phyloP scores from a whole-genome alignment of 225 moss, liverwort and hornwort species.

The Marchantia polymorpha region DNA sequence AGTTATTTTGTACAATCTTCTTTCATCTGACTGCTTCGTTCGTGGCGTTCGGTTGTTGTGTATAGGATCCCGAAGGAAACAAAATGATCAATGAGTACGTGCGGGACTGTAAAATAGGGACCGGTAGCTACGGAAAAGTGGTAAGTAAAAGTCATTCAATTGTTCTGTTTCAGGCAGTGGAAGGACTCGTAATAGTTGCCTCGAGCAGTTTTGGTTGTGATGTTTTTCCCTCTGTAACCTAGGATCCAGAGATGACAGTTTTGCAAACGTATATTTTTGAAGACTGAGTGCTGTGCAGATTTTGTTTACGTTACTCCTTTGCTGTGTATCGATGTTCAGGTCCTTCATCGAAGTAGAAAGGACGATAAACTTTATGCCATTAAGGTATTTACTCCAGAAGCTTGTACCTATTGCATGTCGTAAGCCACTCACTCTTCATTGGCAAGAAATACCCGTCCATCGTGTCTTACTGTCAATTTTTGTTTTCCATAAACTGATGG shows the following conservation, averaged over 20 bases:
- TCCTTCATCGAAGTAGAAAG: slow-evolving; percentile 63
- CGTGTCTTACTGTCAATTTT: background rate
- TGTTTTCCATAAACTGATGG: too few species aligned
- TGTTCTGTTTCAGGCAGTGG: background rate
- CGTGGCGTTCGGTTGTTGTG: background rate
- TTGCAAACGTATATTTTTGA: too few species aligned
- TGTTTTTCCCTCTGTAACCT: background rate
- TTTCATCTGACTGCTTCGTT: background rate
- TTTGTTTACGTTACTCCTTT: background rate
- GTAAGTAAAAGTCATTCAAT: slow-evolving; percentile 38
- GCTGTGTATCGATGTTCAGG: slow-evolving; percentile 30
- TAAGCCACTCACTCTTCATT: background rate
- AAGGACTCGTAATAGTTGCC: background rate
- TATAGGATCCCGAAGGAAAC: slow-evolving; percentile 73
- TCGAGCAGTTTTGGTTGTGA: too few species aligned
- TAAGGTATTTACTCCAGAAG: slow-evolving; percentile 51
- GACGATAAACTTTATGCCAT: slow-evolving; percentile 74
- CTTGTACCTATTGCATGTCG: background rate
- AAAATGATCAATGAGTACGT: slow-evolving; percentile 85
- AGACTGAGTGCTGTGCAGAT: too few species aligned
- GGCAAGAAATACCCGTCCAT: background rate
- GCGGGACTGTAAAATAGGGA: slow-evolving; percentile 65
- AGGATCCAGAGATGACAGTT: too few species aligned
- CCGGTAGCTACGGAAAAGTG: slow-evolving; percentile 95
- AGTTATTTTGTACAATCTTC: background rate